A percentile compares a stretch with the other conserved stretches of the same genome.
Conservation (phyloP, 2,329 filamentous ascomycete genomes). For the Zalaria sp. region DNA sequence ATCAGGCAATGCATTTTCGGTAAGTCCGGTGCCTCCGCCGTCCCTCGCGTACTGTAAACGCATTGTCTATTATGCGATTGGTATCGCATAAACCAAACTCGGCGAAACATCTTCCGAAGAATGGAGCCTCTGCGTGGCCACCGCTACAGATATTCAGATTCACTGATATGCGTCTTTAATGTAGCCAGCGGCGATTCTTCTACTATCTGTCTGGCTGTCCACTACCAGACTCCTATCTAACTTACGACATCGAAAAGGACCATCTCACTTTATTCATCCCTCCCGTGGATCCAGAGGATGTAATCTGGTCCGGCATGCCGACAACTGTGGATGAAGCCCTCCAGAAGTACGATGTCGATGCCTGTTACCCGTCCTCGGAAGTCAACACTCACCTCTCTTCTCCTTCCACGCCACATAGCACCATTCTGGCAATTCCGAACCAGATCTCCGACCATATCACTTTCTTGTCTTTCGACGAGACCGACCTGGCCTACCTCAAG, state of each 20-base stretch:
- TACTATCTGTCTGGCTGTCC: slow-evolving; percentile 86
- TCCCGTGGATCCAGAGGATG: slow-evolving; percentile 69
- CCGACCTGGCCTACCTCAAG: slow-evolving; percentile 43
- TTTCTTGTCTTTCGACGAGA: slow-evolving; percentile 55
- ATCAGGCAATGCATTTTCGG: slow-evolving; percentile 69
- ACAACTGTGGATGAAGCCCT: slow-evolving; percentile 62
- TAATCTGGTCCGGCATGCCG: slow-evolving; percentile 88
- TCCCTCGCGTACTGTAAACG: too few relatives aligned
- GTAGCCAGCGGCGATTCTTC: slow-evolving; percentile 77
- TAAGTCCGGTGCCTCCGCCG: slow-evolving; percentile 23
- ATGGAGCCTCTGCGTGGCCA: too few relatives aligned
- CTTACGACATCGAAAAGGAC: slow-evolving; percentile 63
- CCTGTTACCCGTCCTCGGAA: slow-evolving; percentile 28
- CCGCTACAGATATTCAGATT: too few relatives aligned
- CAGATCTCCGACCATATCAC: slow-evolving; percentile 60
- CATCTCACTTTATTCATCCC: slow-evolving; percentile 83
- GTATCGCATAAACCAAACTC: too few relatives aligned
- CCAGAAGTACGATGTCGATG: slow-evolving; percentile 25
- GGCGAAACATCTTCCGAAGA: too few relatives aligned
- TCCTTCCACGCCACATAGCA: slow-evolving; percentile 29
- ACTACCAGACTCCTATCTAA: slow-evolving; percentile 64
- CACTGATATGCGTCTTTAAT: too few relatives aligned
- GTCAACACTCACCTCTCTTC: slow-evolving; percentile 53
- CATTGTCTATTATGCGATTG: too few relatives aligned
- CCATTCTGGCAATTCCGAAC: slow-evolving; percentile 60